Evolutionary conservation across 345 rosid species (phyloP).

Genomic region (Heritiera littoralis): DNA sequence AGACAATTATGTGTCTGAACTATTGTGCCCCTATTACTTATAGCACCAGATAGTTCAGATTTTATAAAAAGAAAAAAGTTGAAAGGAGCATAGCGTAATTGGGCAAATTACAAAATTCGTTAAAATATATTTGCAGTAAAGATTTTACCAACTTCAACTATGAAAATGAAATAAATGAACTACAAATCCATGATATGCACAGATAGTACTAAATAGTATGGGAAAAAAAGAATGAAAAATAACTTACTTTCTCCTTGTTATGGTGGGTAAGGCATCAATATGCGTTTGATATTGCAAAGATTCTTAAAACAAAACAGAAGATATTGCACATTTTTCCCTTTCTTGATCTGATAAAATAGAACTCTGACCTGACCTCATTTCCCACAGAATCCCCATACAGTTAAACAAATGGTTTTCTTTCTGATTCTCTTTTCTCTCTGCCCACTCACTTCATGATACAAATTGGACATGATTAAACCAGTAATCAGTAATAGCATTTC

Average conservation of each 20-base stretch:
- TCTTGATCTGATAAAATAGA: slow-evolving; percentile 29
- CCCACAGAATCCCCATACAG: slow-evolving; percentile 13
- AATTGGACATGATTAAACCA: slow-evolving; percentile 20
- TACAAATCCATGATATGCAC: background rate
- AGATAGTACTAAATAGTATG: background rate
- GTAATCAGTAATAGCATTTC: background rate
- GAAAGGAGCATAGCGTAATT: background rate
- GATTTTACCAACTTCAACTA: background rate
- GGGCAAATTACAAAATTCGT: background rate
- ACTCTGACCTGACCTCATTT: slow-evolving; percentile 29
- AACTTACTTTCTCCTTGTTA: slow-evolving; percentile 44
- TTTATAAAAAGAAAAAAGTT: background rate
- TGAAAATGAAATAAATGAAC: background rate
- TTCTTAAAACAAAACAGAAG: slow-evolving; percentile 36
- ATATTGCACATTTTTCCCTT: slow-evolving; percentile 28
- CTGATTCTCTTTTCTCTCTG: slow-evolving; percentile 5
- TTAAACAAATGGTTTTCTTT: slow-evolving; percentile 18
- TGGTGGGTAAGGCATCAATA: slow-evolving; percentile 30
- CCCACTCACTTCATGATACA: background rate
- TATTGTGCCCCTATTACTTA: background rate
- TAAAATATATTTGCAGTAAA: background rate
- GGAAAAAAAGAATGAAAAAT: slow-evolving; percentile 15
- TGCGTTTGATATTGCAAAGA: slow-evolving; percentile 34
- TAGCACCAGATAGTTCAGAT: background rate
- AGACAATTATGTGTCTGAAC: background rate